These are phyloP conservation scores for Neurospora tetrasperma DNA, from an alignment of 495 filamentous ascomycete genomes.

Conservation along the genomic window DNA sequence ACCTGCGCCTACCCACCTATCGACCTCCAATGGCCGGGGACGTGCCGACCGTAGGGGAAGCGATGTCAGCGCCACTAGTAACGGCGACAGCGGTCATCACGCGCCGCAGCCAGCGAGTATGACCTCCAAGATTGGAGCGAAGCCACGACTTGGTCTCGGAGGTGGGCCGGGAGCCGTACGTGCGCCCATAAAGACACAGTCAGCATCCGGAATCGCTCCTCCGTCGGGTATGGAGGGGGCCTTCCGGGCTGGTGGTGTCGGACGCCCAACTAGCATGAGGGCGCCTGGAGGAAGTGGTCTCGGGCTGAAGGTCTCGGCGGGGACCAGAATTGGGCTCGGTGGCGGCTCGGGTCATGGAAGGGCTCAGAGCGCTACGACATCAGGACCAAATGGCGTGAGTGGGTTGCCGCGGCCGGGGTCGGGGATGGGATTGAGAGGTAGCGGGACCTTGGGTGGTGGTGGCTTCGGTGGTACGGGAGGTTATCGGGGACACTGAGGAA, in stretches of 20 bases:
- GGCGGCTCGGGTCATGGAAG: conserved; percentile 25
- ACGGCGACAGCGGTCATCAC: background rate
- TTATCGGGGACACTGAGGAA: conserved; percentile 5
- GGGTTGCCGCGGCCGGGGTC: conserved; percentile 35
- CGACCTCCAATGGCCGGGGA: conserved; percentile 7
- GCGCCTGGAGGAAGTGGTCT: conserved; percentile 24
- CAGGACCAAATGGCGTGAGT: conserved; percentile 10
- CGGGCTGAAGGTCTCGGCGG: conserved; percentile 8
- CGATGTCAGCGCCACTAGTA: background rate
- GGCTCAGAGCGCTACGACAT: conserved; percentile 26
- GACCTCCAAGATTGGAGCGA: background rate
- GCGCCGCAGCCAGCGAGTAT: background rate
- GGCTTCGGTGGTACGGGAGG: conserved; percentile 18
- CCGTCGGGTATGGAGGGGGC: background rate
- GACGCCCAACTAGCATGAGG: conserved; percentile 32
- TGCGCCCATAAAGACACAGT: background rate
- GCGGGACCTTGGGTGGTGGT: conserved; percentile 61
- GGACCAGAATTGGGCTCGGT: conserved; percentile 33
- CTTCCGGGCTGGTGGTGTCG: conserved; percentile 10
- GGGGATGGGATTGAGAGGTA: conserved; percentile 31
- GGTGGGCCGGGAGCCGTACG: background rate
- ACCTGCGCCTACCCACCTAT: conserved; percentile 13
- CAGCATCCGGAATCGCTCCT: background rate
- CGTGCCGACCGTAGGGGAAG: background rate
- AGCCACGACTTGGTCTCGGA: background rate